Base-by-base conservation (phyloP, 805 yeast genomes). In the Diddensiella santjacobensis region DNA sequence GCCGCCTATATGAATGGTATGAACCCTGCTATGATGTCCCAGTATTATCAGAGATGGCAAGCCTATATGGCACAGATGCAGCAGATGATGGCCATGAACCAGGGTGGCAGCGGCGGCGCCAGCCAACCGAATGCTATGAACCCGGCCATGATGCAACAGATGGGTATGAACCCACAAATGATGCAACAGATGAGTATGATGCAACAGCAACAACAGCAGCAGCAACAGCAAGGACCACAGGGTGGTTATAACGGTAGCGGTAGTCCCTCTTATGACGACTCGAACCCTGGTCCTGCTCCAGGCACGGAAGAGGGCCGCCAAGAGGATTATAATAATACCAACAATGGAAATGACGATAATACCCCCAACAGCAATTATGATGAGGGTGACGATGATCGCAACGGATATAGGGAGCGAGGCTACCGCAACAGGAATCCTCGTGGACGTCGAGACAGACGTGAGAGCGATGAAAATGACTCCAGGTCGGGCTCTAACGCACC, bases 21-120 rank as follows among this genome's bases (percentile, higher is more conserved):
- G 71, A 67, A 66, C 47, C 73, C 74, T 3, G 57, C 64, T 10
- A 63, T 69, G 71, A 61, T 70, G 72, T 59, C 71, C 5, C 71
- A 69, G 55, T 71, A 68, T 53, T 69, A 69, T 61, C 69, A 67
- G 57, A 63, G 66, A 36, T 67, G 68, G 71, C 72, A 66, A 58
- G 58, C 62, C 15, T 69, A 69, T 53, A 64, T 65, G 66, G 50
- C 57, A 13, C 66, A 65, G 45, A 59, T 66, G 66, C 72, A 67
- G 51, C 68, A 64, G 46, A 59, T 63, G 61, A 60, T 64, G 67
- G 58, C 56, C 20, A 49, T 48, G 22, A 58, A 57, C 17, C 55
- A 23, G 10, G 49, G 48, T 22, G 50, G 53, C 31, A n/a, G n/a
- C n/a, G 31, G 31, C 5, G 44, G 44, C 10, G 24, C n/a, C 11